These are phyloP conservation scores for Porpolomopsis calyptriformis DNA, from an alignment of 768 basidiomycete species.

Conservation along the genomic window DNA sequence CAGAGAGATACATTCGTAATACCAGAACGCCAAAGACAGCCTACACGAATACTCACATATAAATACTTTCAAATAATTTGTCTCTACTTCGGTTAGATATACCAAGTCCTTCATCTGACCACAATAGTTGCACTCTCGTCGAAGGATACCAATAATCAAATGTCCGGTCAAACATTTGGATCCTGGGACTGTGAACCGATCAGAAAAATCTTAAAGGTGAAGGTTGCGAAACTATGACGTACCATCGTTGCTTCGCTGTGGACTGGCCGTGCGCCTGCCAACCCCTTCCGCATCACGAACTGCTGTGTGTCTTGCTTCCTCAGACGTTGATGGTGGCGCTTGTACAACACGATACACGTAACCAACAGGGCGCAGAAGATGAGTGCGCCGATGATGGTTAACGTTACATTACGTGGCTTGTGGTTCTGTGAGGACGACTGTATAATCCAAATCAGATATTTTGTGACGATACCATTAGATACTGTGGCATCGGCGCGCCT, in stretches of 20 bases:
- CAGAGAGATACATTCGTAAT: background rate
- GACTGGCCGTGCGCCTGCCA: background rate
- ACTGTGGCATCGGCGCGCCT: too few relatives aligned
- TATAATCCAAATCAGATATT: background rate
- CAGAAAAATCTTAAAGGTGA: background rate
- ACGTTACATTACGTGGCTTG: background rate
- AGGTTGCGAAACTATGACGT: background rate
- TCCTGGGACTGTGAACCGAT: too few relatives aligned
- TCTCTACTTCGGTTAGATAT: too few relatives aligned
- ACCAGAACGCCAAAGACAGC: too few relatives aligned
- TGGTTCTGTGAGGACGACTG: background rate
- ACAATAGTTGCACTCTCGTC: too few relatives aligned
- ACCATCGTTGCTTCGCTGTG: background rate
- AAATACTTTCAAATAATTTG: too few relatives aligned
- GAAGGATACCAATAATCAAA: too few relatives aligned
- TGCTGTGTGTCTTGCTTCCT: background rate
- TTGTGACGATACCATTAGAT: background rate
- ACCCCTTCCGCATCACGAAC: background rate
- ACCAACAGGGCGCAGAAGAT: background rate
- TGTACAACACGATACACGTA: background rate
- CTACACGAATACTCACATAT: too few relatives aligned
- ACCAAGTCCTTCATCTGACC: too few relatives aligned
- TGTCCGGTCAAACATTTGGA: too few relatives aligned
- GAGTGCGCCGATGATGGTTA: background rate
- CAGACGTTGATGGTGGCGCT: background rate